Evolutionary conservation across 225 moss, liverwort and hornwort genomes (phyloP), one percentile per base, ranked within the genome.

Genomic region (Sphagnum contortum): DNA sequence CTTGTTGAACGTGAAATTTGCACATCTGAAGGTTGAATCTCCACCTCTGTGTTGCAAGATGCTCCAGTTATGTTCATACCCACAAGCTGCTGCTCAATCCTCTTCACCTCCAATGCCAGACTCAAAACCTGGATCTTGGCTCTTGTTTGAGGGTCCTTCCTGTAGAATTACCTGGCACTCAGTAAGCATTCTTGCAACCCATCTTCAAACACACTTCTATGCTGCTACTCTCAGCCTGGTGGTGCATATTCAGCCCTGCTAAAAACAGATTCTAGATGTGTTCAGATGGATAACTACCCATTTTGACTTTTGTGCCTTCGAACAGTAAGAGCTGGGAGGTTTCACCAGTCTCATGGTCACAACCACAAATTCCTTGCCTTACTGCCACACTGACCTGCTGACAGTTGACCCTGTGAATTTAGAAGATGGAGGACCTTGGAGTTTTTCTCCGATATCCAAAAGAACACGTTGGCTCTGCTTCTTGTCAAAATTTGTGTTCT

Each of bases 81-180:
- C 6, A 52, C 44, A 57, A 81, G 77, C 62, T 77, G 74, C 63
- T 77, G 68, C 74, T 81, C 77, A 47, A 77, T 77, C 57, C 77
- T 77, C 29, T 77, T 74, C 58, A 77, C 71, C 69, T 81, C 81
- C 69, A 74, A 74, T 14, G 81, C 81, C 56, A 77, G 62, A 45
- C 77, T 71, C 8, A 81, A 71, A 3, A 81, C 74, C 57, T 77
- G 77, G 12, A 77, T 81, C 29, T 74, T 74, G 44, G 76, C 74
- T 61, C 77, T 81, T 11, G 81, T 77, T 53, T 49, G 66, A 5
- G 77, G 65, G 48, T 69, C 75, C 58, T 66, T 74, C 69, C 77
- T 77, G 68, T 11, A 14, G 0, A 14, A 56, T 48, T 8, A 13
- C 29, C 29, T 29, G 1, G 56, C 29, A 53, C 5, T 65, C 8